These are phyloP conservation scores for Russula sp. DNA, from an alignment of 768 basidiomycete species.

Conservation along the genomic window DNA sequence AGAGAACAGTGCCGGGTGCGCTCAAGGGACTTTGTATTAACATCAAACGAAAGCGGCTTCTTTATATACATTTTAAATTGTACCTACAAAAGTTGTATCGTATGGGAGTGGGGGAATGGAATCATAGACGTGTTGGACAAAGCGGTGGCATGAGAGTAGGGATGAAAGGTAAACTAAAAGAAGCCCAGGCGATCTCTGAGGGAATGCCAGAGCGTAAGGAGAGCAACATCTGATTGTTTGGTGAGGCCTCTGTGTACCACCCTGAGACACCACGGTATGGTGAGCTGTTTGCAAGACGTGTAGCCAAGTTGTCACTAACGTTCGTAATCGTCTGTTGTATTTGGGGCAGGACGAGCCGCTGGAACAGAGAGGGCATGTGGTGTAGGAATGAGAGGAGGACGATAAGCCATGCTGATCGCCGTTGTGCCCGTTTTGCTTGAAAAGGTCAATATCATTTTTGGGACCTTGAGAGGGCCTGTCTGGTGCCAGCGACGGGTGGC, in stretches of 20 bases:
- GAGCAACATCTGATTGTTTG: conserved; percentile 86
- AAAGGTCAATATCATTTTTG: conserved; percentile 22
- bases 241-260: conserved; percentile 77
- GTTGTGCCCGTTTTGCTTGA: conserved; percentile 18
- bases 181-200: conserved; percentile 80
- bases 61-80: no score
- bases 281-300: conserved; percentile 6
- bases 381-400: conserved; percentile 14
- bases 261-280: conserved; percentile 35
- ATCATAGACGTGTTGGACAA: no score
- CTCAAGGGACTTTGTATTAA: no score
- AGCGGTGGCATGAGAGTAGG: no score
- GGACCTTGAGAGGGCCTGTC: no score
- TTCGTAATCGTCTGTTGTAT: conserved; percentile 68
- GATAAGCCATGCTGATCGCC: conserved; percentile 18
- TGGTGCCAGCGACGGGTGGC: no score
- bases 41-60: no score
- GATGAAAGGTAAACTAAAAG: no score
- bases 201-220: conserved; percentile 78
- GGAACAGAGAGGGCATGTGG: background rate
- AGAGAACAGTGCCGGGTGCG: no score
- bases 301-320: conserved; percentile 33
- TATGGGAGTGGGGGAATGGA: no score
- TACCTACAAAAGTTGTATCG: no score
- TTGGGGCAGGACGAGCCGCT: conserved; percentile 18